A percentile compares a stretch with the other conserved stretches of the same genome.
Conservation (phyloP, 441 rosid species). For the Populus hybrid region DNA sequence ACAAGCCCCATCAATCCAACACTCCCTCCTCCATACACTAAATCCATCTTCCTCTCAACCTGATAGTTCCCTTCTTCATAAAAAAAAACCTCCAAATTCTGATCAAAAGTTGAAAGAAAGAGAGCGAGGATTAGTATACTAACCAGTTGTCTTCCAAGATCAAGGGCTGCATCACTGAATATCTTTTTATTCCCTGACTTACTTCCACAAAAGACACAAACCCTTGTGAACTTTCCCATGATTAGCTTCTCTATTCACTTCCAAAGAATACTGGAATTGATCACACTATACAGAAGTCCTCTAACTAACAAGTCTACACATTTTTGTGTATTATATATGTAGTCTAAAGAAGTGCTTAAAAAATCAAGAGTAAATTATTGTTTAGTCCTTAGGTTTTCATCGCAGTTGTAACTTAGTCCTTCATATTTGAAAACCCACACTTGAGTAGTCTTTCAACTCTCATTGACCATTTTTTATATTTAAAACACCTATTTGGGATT, state of each 20-base stretch:
- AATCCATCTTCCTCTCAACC: constrained; percentile 42
- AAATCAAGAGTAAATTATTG: background rate
- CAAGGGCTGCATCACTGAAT: constrained; percentile 44
- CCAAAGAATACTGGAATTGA: too few relatives aligned
- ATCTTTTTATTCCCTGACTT: constrained; percentile 37
- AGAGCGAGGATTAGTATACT: background rate
- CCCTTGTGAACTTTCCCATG: constrained; percentile 46
- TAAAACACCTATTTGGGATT: too few relatives aligned
- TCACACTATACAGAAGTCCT: background rate
- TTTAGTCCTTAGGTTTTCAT: background rate
- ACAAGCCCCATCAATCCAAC: constrained; percentile 52
- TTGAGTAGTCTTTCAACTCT: too few relatives aligned
- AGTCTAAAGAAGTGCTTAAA: background rate
- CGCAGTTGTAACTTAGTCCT: background rate
- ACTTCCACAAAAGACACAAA: constrained; percentile 53
- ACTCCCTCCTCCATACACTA: constrained; percentile 58
- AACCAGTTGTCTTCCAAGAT: constrained; percentile 43
- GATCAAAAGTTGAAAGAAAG: background rate
- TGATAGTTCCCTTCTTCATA: constrained; percentile 4
- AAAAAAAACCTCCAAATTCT: background rate
- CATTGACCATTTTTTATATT: too few relatives aligned
- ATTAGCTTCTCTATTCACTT: background rate
- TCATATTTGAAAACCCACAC: background rate
- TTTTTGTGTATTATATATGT: background rate
- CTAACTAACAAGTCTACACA: background rate